A percentile compares a stretch with the other conserved stretches of the same genome.
Evolutionary conservation across 495 filamentous ascomycete species (phyloP).

Genomic region (Trichoderma gamsii): DNA sequence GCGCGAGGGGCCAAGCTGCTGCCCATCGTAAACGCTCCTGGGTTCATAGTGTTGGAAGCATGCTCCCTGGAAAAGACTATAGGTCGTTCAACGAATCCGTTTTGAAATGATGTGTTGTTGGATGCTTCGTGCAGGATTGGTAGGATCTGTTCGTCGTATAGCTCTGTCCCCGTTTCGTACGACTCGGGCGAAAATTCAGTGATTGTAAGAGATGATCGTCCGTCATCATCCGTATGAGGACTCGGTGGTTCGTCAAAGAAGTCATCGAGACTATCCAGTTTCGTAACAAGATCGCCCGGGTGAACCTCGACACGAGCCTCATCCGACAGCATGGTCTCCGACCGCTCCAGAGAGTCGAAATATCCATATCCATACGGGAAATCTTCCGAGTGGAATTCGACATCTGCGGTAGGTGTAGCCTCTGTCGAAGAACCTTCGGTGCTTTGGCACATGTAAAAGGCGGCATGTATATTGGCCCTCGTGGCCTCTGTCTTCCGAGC

Average conservation of each 20-base stretch:
- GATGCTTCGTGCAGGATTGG: conserved; percentile 75
- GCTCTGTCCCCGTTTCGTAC: conserved; percentile 65
- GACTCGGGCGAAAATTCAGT: conserved; percentile 54
- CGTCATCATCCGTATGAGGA: conserved; percentile 45
- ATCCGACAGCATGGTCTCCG: conserved; percentile 88
- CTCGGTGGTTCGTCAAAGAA: conserved; percentile 70
- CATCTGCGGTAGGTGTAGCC: conserved; percentile 69
- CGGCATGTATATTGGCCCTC: conserved; percentile 87
- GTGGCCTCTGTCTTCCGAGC: conserved; percentile 80
- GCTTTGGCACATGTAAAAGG: conserved; percentile 79
- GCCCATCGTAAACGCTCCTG: conserved; percentile 45
- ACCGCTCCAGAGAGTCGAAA: conserved; percentile 54
- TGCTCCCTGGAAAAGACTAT: conserved; percentile 41
- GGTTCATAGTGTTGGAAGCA: conserved; percentile 56
- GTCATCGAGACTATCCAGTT: conserved; percentile 88
- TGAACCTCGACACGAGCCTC: conserved; percentile 63
- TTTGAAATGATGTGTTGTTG: conserved; percentile 73
- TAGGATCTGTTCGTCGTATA: conserved; percentile 90
- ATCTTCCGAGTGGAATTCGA: conserved; percentile 89
- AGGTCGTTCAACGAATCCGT: conserved; percentile 73
- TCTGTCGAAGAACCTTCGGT: conserved; percentile 51
- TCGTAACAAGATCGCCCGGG: conserved; percentile 80
- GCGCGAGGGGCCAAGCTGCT: conserved; percentile 34
- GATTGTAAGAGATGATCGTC: conserved; percentile 56
- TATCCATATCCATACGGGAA: conserved; percentile 78